phyloP scores from a whole-genome alignment of 768 basidiomycete species.

The Chalciporus sphaerocephalus region DNA sequence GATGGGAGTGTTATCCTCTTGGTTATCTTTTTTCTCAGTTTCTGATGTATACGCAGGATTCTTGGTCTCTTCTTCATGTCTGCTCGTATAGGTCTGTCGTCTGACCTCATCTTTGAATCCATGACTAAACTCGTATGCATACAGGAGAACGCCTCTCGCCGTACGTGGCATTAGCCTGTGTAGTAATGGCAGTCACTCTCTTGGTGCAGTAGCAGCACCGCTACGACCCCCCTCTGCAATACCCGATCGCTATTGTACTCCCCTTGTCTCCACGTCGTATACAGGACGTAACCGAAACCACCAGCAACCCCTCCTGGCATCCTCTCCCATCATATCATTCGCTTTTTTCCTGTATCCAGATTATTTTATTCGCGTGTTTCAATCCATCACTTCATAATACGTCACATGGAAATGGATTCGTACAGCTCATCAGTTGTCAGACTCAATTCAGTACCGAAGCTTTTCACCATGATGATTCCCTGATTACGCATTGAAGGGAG shows the following conservation, averaged over 20 bases:
- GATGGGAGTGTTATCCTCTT: constrained; percentile 60
- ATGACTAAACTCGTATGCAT: background rate
- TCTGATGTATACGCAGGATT: constrained; percentile 50
- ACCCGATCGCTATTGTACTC: background rate
- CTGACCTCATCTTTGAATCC: background rate
- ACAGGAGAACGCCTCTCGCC: constrained; percentile 93
- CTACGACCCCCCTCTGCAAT: constrained; percentile 1
- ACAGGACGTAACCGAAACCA: no score
- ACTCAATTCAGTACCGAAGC: no score
- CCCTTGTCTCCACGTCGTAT: no score
- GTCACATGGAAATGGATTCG: no score
- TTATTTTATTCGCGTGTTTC: no score
- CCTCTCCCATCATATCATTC: no score
- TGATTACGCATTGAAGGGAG: no score
- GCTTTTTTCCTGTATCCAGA: no score
- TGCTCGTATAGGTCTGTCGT: constrained; percentile 80
- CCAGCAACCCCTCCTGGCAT: no score
- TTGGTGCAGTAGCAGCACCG: constrained; percentile 36
- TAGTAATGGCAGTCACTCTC: constrained; percentile 85
- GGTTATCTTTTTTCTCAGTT: background rate
- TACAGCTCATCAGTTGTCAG: no score
- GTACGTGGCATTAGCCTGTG: constrained; percentile 89
- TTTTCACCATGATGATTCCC: no score
- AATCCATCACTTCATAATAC: no score
- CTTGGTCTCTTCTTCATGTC: constrained; percentile 92